Evolutionary conservation across 768 basidiomycete genomes (phyloP), one percentile per base, ranked within the genome.

Genomic region (Russula virescens): DNA sequence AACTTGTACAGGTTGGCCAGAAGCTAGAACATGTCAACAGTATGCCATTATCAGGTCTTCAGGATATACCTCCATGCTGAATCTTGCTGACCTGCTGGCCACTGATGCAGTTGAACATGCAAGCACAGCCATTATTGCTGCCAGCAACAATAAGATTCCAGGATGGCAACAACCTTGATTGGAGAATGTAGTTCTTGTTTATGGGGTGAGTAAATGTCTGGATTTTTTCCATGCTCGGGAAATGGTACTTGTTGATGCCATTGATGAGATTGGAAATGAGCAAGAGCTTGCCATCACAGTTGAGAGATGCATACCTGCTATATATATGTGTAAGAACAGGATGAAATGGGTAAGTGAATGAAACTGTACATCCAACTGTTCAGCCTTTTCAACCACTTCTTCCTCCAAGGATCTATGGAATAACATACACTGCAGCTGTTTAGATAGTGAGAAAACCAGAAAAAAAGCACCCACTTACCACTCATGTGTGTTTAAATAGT

Each of bases 381-480:
- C 43, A 57, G 31, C 31, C n/a, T 57, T 57, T 35, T 56, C 26
- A 43, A 56, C 55, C 55, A 56, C 26, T 43, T 43, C 55, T 34
- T 56, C 28, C 46, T 43, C 55, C 55, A 57, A 31, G 55, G n/a
- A n/a, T n/a, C n/a, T n/a, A n/a, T n/a, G n/a, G n/a, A n/a, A n/a
- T n/a, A n/a, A n/a, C n/a, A n/a, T 21, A 56, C 5, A 16, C 55
- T 56, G n/a, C 11, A 35, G 23, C 31, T 3, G 14, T 57, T 46
- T 13, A 47, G 43, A 11, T 2, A 10, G n/a, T 13, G 8, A 10
- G 43, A 13, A 35, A 34, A 18, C 26, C 26, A 34, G 26, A n/a
- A n/a, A 13, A 13, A 48, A 16, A 2, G 2, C 4, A 8, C n/a
- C 31, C n/a, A 23, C 51, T 53, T 38, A 53, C 51, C 51, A 53